Evolutionary conservation across 1,284 basidiomycete species (phyloP).

Genomic region (Irpex rosettiformis): DNA sequence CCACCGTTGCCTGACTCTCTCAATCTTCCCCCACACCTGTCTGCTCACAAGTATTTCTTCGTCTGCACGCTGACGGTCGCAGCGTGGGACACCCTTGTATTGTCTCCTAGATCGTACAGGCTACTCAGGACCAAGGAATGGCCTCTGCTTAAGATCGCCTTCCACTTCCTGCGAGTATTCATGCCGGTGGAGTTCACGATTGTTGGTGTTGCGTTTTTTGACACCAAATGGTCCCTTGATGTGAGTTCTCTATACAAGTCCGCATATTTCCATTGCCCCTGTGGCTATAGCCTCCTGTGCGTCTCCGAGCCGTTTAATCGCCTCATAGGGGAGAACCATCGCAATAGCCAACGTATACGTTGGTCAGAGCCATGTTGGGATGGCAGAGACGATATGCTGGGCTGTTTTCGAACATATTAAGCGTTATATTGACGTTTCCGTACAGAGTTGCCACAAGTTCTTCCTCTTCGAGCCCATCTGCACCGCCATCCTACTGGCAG

Average conservation of each 20-base stretch:
- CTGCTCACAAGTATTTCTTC: slow-evolving; percentile 81
- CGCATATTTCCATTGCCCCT: background rate
- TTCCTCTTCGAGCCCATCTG: slow-evolving; percentile 81
- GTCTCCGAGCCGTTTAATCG: too few species aligned
- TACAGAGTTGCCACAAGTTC: slow-evolving; percentile 61
- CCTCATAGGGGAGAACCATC: too few species aligned
- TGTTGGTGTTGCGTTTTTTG: slow-evolving; percentile 79
- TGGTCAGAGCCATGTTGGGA: too few species aligned
- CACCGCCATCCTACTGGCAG: slow-evolving; percentile 71
- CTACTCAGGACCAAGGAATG: slow-evolving; percentile 65
- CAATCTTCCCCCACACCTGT: slow-evolving; percentile 68
- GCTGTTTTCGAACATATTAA: background rate
- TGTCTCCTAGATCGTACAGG: slow-evolving; percentile 72
- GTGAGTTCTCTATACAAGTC: slow-evolving; percentile 33
- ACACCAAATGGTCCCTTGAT: slow-evolving; percentile 57
- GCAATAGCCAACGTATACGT: too few species aligned
- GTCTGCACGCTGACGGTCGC: slow-evolving; percentile 83
- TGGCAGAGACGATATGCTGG: background rate
- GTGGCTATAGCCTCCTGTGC: background rate
- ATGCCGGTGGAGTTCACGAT: slow-evolving; percentile 76
- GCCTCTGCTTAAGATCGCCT: slow-evolving; percentile 73
- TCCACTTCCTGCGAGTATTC: slow-evolving; percentile 67
- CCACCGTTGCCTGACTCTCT: slow-evolving; percentile 50
- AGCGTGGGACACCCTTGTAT: slow-evolving; percentile 81
- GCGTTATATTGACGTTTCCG: background rate